Percentiles rank a stretch among this genome's conserved stretches.
Evolutionary conservation across 148 eudicot genomes (phyloP).

Genomic region (Chenopodium album): DNA sequence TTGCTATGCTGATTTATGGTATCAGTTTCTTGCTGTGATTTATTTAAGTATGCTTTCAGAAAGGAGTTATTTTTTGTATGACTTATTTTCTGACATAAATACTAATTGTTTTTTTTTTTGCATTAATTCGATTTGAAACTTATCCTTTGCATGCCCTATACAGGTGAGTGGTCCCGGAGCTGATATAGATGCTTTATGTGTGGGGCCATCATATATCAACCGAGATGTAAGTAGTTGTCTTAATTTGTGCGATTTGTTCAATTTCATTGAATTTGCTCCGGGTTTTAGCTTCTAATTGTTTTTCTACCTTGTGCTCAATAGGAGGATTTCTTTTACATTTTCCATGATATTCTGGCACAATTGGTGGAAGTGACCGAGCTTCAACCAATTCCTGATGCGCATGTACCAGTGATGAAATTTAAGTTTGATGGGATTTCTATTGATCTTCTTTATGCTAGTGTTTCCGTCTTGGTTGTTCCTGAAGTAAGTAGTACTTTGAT

Average conservation of each 20-base stretch:
- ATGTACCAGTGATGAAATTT: conserved; percentile 87
- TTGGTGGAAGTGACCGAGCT: conserved; percentile 78
- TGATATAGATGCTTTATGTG: conserved; percentile 79
- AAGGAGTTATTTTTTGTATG: background rate
- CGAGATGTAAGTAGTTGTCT: conserved; percentile 54
- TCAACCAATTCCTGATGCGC: conserved; percentile 86
- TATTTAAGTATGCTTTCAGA: no score
- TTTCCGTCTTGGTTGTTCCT: conserved; percentile 66
- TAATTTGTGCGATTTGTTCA: background rate
- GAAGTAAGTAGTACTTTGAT: conserved; percentile 50
- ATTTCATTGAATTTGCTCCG: background rate
- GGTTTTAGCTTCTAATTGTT: background rate
- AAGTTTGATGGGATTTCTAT: conserved; percentile 73
- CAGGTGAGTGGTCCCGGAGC: conserved; percentile 94
- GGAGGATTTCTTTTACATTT: conserved; percentile 67
- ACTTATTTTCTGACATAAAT: background rate
- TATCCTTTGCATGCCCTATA: background rate
- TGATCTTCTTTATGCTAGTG: conserved; percentile 86
- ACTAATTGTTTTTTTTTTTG: background rate
- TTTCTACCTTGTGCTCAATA: conserved; percentile 17
- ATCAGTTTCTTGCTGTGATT: background rate
- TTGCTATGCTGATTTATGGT: background rate
- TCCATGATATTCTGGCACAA: conserved; percentile 50
- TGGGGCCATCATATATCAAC: conserved; percentile 77
- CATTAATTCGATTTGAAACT: background rate